Evolutionary conservation across 371 early-diverging fungal species (phyloP).

Genomic region (Lichtheimia ornata): DNA sequence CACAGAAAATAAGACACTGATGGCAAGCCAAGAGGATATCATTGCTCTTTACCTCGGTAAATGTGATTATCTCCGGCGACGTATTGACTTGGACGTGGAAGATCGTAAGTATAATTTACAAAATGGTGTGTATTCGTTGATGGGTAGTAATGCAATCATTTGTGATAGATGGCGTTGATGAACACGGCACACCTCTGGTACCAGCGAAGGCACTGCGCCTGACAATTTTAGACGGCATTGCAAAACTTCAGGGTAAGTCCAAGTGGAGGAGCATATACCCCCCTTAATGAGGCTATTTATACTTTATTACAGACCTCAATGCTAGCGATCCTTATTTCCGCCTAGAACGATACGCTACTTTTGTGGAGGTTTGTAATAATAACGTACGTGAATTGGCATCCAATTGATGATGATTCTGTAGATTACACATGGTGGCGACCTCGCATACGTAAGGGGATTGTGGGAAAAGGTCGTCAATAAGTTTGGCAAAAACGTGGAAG

Average conservation of each 20-base stretch:
- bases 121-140: background rate
- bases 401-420: background rate
- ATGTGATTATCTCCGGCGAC: conserved; percentile 41
- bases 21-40: conserved; percentile 47
- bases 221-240: too few relatives aligned
- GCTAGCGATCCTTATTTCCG: conserved; percentile 54
- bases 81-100: conserved; percentile 47
- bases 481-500: conserved; percentile 36
- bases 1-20: conserved; percentile 22
- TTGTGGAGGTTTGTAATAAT: conserved; percentile 33
- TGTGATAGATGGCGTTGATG: background rate
- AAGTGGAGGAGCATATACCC: too few relatives aligned
- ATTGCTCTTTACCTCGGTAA: conserved; percentile 35
- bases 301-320: conserved; percentile 12
- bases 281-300: too few relatives aligned
- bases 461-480: conserved; percentile 35
- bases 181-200: too few relatives aligned
- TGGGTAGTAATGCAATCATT: background rate
- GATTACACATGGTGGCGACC: conserved; percentile 22
- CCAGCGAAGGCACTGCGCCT: too few relatives aligned
- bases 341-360: conserved; percentile 52
- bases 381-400: background rate
- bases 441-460: conserved; percentile 30
- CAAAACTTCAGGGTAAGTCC: too few relatives aligned
- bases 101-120: conserved; percentile 26